phyloP scores from a whole-genome alignment of 2,329 filamentous ascomycete genomes.

The Paecilomyces formosus region DNA sequence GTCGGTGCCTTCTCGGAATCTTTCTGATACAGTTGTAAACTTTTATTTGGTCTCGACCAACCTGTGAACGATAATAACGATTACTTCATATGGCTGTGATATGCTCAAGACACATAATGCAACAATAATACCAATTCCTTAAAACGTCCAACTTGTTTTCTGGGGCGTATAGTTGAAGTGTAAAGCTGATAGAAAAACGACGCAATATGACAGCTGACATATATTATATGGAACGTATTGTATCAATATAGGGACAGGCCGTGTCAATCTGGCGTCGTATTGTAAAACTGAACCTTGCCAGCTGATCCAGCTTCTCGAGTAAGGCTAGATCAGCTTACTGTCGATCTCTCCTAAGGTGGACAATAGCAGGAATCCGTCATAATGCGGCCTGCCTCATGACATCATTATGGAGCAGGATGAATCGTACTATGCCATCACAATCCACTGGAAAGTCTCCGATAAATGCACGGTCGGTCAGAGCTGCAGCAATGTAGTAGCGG shows the following conservation, averaged over 20 bases:
- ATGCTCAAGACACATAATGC: not conserved
- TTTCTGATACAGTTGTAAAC: not conserved
- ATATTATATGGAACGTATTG: not conserved
- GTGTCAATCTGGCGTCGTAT: not conserved
- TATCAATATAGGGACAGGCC: not conserved
- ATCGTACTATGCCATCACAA: not conserved
- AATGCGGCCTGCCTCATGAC: not conserved
- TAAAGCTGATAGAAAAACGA: not conserved
- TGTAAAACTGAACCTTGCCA: too few relatives aligned
- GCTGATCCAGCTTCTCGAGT: too few relatives aligned
- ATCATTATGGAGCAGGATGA: not conserved
- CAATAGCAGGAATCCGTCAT: not conserved
- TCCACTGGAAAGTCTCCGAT: not conserved
- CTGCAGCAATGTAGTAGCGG: not conserved
- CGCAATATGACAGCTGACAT: not conserved
- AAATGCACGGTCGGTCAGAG: not conserved
- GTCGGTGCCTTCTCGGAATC: constrained; percentile 2
- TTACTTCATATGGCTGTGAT: not conserved
- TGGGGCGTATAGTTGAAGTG: not conserved
- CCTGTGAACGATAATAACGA: not conserved
- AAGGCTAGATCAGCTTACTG: not conserved
- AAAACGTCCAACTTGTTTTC: not conserved
- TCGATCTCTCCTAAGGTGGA: not conserved
- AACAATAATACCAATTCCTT: not conserved
- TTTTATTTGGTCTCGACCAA: not conserved